Percentiles rank a stretch among this genome's conserved stretches.
Conservation (phyloP, 495 filamentous ascomycete species). For the Tuber microsphaerosporum region DNA sequence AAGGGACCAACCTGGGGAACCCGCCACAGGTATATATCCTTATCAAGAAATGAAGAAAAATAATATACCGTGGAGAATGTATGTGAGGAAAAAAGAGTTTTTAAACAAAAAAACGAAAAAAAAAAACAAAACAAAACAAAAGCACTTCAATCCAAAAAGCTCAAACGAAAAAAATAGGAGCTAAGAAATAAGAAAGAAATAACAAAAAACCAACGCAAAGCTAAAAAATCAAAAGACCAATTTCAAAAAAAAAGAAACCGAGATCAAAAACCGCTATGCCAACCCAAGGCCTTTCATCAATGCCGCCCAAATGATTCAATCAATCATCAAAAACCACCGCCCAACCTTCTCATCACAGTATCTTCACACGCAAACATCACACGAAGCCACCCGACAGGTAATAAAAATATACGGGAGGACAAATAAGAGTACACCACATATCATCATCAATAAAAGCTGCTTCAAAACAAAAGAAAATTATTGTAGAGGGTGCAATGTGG, state of each 20-base stretch:
- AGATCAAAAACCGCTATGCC: conserved; percentile 1
- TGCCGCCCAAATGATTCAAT: not conserved
- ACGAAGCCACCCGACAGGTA: not conserved
- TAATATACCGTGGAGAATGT: conserved; percentile 42
- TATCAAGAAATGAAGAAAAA: conserved; percentile 33
- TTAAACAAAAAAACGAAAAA: conserved; percentile 31
- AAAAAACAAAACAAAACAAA: no score
- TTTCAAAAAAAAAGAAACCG: conserved; percentile 21
- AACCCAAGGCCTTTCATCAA: not conserved
- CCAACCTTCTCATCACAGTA: not conserved
- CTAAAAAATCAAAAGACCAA: conserved; percentile 34
- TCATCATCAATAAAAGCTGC: conserved; percentile 11
- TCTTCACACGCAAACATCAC: not conserved
- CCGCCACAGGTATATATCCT: conserved; percentile 30
- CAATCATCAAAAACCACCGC: not conserved
- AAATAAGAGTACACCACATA: conserved; percentile 1
- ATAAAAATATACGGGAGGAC: conserved; percentile 1
- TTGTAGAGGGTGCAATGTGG: not conserved
- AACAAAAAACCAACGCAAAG: conserved; percentile 34
- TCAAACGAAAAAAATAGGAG: conserved; percentile 17
- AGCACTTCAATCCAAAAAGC: conserved; percentile 31
- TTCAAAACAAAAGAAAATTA: conserved; percentile 26
- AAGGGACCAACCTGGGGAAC: conserved; percentile 33
- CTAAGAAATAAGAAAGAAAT: not conserved
- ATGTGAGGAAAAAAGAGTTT: conserved; percentile 2